phyloP scores from a whole-genome alignment of 2,329 filamentous ascomycete species.

The Xylariomycetidae sp. region DNA sequence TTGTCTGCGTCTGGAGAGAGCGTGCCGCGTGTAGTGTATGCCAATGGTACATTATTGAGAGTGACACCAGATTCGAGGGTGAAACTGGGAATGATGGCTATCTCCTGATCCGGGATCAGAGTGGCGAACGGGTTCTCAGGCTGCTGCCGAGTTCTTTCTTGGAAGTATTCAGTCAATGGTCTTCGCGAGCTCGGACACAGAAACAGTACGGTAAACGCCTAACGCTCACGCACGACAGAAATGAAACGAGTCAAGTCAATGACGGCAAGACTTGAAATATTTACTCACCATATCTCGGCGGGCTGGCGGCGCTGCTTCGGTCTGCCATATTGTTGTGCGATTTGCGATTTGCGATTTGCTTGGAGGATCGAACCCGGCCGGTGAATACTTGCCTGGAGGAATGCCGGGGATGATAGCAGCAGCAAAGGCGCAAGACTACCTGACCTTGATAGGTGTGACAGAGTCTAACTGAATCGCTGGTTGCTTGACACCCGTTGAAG shows the following conservation, averaged over 20 bases:
- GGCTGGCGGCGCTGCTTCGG: slow-evolving; percentile 11
- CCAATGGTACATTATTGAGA: slow-evolving; percentile 69
- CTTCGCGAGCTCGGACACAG: slow-evolving; percentile 27
- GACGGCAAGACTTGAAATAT: too few relatives aligned
- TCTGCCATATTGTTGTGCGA: slow-evolving; percentile 26
- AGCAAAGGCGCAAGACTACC: too few relatives aligned
- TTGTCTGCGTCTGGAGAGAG: slow-evolving; percentile 58
- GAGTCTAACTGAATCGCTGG: too few relatives aligned
- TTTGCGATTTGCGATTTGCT: too few relatives aligned
- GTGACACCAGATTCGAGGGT: slow-evolving; percentile 88
- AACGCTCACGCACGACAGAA: too few relatives aligned
- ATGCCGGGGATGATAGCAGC: too few relatives aligned
- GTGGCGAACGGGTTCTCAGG: slow-evolving; percentile 87
- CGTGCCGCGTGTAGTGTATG: slow-evolving; percentile 61
- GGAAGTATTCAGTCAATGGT: slow-evolving; percentile 57
- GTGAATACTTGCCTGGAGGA: too few relatives aligned
- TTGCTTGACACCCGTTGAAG: too few relatives aligned
- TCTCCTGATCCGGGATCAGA: slow-evolving; percentile 83
- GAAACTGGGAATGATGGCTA: slow-evolving; percentile 83
- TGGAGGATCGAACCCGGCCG: too few relatives aligned
- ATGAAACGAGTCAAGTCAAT: slow-evolving; percentile 3
- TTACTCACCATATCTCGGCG: slow-evolving; percentile 31
- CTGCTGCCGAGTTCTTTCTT: slow-evolving; percentile 64
- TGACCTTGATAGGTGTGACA: too few relatives aligned
- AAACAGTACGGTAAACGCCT: not conserved